Percentiles rank a stretch among this genome's conserved stretches.
Conservation (phyloP, 2,329 filamentous ascomycete species). For the Fusarium piperis region DNA sequence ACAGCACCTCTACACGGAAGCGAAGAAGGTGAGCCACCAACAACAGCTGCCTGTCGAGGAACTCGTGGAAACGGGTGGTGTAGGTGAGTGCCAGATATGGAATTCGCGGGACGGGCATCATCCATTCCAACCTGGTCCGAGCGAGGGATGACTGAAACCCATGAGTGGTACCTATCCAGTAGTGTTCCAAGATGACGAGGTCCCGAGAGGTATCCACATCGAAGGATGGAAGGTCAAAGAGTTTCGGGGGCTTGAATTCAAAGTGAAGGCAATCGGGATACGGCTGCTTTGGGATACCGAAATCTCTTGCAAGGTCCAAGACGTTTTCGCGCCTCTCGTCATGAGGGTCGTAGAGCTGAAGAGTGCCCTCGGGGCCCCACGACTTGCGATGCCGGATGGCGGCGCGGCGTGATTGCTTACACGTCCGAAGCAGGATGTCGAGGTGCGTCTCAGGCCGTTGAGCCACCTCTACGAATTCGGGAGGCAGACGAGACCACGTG, state of each 20-base stretch:
- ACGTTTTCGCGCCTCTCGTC: not conserved
- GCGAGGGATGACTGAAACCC: not conserved
- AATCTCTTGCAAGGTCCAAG: not conserved
- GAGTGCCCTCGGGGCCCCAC: not conserved
- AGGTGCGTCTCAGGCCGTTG: not conserved
- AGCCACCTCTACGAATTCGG: not conserved
- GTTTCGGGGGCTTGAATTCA: not conserved
- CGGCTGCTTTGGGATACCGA: not conserved
- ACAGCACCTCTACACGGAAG: not conserved
- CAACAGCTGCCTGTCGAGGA: not conserved
- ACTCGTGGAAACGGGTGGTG: not conserved
- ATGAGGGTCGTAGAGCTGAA: not conserved
- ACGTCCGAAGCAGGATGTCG: not conserved
- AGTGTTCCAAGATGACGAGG: not conserved
- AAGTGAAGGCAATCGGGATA: not conserved
- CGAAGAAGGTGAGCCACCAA: not conserved
- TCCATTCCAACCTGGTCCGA: not conserved
- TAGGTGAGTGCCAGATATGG: not conserved
- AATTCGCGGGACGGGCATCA: not conserved
- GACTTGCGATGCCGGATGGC: not conserved
- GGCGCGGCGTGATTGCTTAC: not conserved
- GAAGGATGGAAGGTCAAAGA: not conserved
- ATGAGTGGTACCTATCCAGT: not conserved
- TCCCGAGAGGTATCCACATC: not conserved
- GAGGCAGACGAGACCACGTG: not conserved